Base-by-base conservation (phyloP, 106 monocot genomes). In the Amphibolis antarctica region DNA sequence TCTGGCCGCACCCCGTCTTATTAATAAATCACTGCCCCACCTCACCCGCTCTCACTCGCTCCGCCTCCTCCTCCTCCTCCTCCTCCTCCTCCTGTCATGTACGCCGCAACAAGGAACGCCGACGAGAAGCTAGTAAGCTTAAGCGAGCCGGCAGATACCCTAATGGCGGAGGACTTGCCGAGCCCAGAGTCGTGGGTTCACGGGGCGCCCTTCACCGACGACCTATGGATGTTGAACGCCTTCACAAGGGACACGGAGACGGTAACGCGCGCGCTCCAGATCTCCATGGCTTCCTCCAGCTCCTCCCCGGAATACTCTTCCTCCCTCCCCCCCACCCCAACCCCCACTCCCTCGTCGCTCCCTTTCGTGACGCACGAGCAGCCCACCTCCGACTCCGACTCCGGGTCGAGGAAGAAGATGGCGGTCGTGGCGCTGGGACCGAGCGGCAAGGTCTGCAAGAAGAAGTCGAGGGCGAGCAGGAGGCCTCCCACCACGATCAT, bases 201-300 rank as follows among this genome's bases (percentile, higher is more conserved):
- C 74, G 25, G 59, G 54, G 15, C 19, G 21, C 9, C 61, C 27
- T 50, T 66, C 26, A n/a, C 50, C 9, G 74, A 74, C 9, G 15
- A 26, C 20, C 64, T 47, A 45, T 53, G 66, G 60, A 57, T 72
- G 49, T 52, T 71, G 23, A 74, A 65, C 10, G 55, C 67, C 66
- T 62, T 71, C 60, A 23, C 76, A 10, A 70, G 70, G 1, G 87
- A 83, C 9, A 78, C 78, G 72, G 73, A 76, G 18, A 75, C 69
- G 48, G 61, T 88, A 10, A 81, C 88, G 19, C 60, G 50, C 45
- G 88, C 88, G 44, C 81, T 88, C 49, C 80, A 80, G 60, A 59
- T 74, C 67, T 83, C 83, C 56, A 72, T 84, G 65, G 79, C 49
- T 63, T 61, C 78, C 66, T 24, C 75, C 67, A 66, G 62, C 22